These are phyloP conservation scores for Aspergillus sp. DNA, from an alignment of 2,329 filamentous ascomycete genomes.

Conservation along the genomic window DNA sequence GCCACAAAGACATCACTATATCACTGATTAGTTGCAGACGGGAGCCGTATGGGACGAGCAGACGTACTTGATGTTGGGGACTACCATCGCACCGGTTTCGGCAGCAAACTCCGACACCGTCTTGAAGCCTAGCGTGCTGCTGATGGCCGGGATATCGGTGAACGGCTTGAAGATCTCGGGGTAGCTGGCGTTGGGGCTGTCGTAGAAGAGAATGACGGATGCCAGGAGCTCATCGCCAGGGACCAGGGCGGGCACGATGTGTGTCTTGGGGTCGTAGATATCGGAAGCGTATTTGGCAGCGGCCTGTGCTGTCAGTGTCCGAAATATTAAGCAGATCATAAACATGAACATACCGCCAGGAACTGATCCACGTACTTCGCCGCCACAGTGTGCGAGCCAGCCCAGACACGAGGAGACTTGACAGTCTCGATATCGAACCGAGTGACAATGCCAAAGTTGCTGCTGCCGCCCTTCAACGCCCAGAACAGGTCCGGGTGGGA, in stretches of 20 bases:
- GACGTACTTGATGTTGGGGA: constrained; percentile 10
- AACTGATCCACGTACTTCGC: constrained; percentile 25
- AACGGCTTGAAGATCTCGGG: constrained; percentile 36
- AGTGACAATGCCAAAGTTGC: constrained; percentile 45
- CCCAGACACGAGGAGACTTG: constrained; percentile 32
- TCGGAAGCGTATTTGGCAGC: constrained; percentile 25
- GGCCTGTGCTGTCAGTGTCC: constrained; percentile 22
- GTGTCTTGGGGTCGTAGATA: constrained; percentile 30
- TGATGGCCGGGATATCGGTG: constrained; percentile 34
- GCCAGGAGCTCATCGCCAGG: constrained; percentile 27
- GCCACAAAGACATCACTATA: constrained; percentile 35
- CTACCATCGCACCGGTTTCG: constrained; percentile 33
- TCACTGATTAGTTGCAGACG: neutral
- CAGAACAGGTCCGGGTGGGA: constrained; percentile 35
- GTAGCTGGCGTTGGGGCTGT: constrained; percentile 28
- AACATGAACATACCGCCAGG: constrained; percentile 17
- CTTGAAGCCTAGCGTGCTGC: constrained; percentile 36
- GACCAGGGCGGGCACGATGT: constrained; percentile 30
- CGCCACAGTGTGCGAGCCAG: constrained; percentile 26
- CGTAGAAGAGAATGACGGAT: constrained; percentile 40
- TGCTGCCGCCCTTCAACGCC: constrained; percentile 45
- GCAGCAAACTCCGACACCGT: constrained; percentile 33
- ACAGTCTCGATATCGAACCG: constrained; percentile 38
- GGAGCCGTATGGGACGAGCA: too few relatives aligned
- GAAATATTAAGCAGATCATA: too few relatives aligned